Evolutionary conservation across 1,139 yeast genomes (phyloP), one percentile per base, ranked within the genome.

Genomic region (Suhomyces anneliseae): DNA sequence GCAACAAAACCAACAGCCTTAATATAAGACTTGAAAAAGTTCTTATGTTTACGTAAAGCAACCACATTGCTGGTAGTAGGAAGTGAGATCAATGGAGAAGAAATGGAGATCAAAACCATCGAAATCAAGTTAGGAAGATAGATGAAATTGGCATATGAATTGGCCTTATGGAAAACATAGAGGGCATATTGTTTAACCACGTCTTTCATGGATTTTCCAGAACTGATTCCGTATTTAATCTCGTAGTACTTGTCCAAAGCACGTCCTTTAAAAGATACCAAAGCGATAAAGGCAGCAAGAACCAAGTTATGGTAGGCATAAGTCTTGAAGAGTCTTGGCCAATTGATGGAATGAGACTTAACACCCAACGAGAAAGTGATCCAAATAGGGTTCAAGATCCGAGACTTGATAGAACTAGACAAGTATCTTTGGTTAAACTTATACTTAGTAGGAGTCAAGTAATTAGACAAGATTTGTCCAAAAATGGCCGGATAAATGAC

Each of bases 311-410:
- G 76, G 2, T 53, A 38, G 14, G 60, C 36, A 49, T 74, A 74
- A 35, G 60, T 61, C 38, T 50, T 52, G 5, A 63, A 37, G 29
- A 74, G 54, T 4, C 69, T 66, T 6, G 52, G 11, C 70, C 74
- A 70, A 37, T 68, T 61, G 32, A 72, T 40, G n/a, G 61, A 45
- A 34, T 63, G 66, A 24, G 59, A 48, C 10, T 56, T 58, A 12
- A 57, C 60, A 1, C 73, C 69, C 39, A 72, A 55, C 27, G 69
- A 59, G 49, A 62, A 74, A 51, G 73, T 72, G 47, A 66, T 66
- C 79, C 79, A 74, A 40, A 74, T 72, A 1, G 79, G 79, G 47
- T 72, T 70, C 47, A 74, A 60, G 11, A 72, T 57, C 39, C 64
- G 51, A 3, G 60, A 48, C 48, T 70, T 73, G 37, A 74, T 64